These are phyloP conservation scores for Paulownia fortunei DNA, from an alignment of 257 asterid species.

Conservation along the genomic window DNA sequence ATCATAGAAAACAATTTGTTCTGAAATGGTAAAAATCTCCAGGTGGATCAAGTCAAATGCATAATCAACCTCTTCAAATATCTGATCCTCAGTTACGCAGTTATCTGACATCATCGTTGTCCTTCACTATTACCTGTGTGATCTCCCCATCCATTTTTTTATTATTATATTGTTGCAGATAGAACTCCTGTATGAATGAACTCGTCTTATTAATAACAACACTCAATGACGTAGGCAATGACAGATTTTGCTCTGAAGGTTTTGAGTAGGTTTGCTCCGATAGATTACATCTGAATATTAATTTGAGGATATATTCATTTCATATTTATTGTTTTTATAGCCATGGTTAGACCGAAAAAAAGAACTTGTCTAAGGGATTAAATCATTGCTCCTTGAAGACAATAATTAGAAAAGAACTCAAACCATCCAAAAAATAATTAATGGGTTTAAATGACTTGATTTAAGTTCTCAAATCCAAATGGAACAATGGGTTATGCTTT, in stretches of 20 bases:
- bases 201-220: background rate
- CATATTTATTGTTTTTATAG: background rate
- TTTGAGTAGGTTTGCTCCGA: background rate
- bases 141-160: background rate
- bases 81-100: background rate
- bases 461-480: background rate
- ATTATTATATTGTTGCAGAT: background rate
- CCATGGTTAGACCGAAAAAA: background rate
- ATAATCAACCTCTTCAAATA: background rate
- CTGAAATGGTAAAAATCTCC: background rate
- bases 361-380: background rate
- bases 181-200: background rate
- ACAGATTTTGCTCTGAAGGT: background rate
- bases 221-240: background rate
- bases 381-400: background rate
- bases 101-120: background rate
- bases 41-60: background rate
- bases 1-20: background rate
- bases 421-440: background rate
- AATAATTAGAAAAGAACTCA: background rate
- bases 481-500: constrained; percentile 8
- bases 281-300: background rate
- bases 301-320: background rate
- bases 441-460: background rate
- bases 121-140: background rate